These are phyloP conservation scores for Ananas comosus DNA, from an alignment of 176 grass and related monocot genomes.

Conservation along the genomic window DNA sequence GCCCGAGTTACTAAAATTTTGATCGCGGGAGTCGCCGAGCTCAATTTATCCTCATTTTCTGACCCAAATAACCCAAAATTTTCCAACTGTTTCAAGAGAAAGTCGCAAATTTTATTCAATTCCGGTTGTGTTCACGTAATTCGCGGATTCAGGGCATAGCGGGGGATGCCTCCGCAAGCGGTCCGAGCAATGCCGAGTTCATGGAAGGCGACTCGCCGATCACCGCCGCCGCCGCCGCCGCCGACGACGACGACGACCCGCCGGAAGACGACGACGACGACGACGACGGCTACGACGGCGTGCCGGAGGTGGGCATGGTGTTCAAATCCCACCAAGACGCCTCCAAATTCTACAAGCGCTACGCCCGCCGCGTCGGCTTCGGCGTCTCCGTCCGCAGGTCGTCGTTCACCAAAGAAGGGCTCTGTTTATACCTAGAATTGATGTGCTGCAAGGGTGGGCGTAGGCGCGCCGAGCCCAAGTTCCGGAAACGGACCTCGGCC, in stretches of 20 bases:
- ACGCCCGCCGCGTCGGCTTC: slow-evolving; percentile 79
- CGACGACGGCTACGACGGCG: slow-evolving; percentile 26
- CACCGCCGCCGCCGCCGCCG: neutral
- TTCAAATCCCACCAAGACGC: slow-evolving; percentile 74
- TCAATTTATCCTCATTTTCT: no score
- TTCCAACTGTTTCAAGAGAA: neutral
- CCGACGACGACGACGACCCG: slow-evolving; percentile 33
- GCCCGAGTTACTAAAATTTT: neutral
- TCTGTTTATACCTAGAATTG: slow-evolving; percentile 81
- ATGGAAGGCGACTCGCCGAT: slow-evolving; percentile 9
- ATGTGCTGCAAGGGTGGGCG: slow-evolving; percentile 94
- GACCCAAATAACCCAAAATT: neutral
- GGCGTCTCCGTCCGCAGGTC: slow-evolving; percentile 86
- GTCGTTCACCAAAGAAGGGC: slow-evolving; percentile 77
- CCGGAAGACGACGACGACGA: slow-evolving; percentile 7
- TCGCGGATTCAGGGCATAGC: no score
- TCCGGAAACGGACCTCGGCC: slow-evolving; percentile 70
- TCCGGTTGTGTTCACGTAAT: no score
- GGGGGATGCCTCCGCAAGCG: no score
- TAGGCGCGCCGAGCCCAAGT: slow-evolving; percentile 76
- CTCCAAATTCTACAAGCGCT: slow-evolving; percentile 64
- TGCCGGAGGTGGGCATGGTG: slow-evolving; percentile 92
- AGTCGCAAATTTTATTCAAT: slow-evolving; percentile 2
- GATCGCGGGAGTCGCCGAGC: no score
- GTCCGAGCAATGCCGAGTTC: slow-evolving; percentile 6